Base-by-base conservation (phyloP, 441 rosid genomes). In the Populus hybrid region DNA sequence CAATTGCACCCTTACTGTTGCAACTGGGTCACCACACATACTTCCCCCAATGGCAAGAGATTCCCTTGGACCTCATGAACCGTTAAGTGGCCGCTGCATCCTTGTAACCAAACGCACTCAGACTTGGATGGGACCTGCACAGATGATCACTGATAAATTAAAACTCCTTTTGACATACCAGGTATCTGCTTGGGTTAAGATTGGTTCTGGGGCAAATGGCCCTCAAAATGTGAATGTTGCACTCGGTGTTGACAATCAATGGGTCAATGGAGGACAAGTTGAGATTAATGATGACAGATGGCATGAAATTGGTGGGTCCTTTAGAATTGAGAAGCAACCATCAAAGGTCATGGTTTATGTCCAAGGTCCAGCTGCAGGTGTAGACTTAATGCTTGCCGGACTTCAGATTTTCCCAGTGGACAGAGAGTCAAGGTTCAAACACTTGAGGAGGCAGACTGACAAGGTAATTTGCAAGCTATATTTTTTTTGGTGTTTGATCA, bases 51-150 rank as follows among this genome's bases (percentile, higher is more conserved):
- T 88, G 93, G 99, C 97, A 2, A 92, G 94, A 84, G 92, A 88
- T 63, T 89, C 99, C 35, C 92, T 93, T 23, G 94, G 94, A 66
- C 87, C 81, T 80, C 88, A 85, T 75, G 91, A 73, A 69, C 90
- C 97, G 69, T 83, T 94, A 40, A 84, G 92, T 14, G 98, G 97
- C 65, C 90, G 82, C 72, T 91, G 78, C 83, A 90, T 95, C 74
- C 85, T 84, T 11, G 97, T 87, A 40, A 89, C 94, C 11, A 92
- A 89, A 40, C 90, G 98, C 38, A 85, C 95, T 0, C 92, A 92
- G 73, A 89, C 86, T 75, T 95, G 97, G 99, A 92, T 93, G 97
- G 99, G 98, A 67, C 98, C 99, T 28, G 97, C 98, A 69, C 98
- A 95, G 83, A 87, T 89, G 74, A 91, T 95, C 85, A 89, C 95